A percentile compares a stretch with the other conserved stretches of the same genome.
Conservation (phyloP, 179 eudicot species). For the Silene noctiflora region DNA sequence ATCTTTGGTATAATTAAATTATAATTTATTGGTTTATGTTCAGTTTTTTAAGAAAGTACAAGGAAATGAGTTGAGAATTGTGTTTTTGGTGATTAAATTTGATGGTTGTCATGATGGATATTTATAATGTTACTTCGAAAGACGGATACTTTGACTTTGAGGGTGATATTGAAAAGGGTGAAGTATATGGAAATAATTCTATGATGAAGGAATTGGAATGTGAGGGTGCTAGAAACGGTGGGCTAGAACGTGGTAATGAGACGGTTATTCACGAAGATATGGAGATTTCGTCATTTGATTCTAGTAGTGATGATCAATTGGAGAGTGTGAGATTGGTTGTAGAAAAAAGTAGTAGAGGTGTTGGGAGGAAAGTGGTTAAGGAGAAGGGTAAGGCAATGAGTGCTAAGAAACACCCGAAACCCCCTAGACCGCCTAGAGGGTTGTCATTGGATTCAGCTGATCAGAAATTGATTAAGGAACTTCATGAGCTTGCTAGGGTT, state of each 20-base stretch:
- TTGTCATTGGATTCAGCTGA: slow-evolving; percentile 71
- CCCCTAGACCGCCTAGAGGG: slow-evolving; percentile 77
- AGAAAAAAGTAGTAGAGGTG: slow-evolving; percentile 27
- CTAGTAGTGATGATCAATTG: slow-evolving; percentile 31
- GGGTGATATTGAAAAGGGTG: slow-evolving; percentile 62
- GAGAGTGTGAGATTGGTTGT: slow-evolving; percentile 35
- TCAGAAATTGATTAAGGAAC: slow-evolving; percentile 70
- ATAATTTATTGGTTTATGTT: too few species aligned
- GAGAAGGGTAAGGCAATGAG: slow-evolving; percentile 59
- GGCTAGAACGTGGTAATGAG: slow-evolving; percentile 27
- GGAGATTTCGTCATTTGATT: slow-evolving; percentile 24
- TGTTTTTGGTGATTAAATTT: slow-evolving; percentile 18
- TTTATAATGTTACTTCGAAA: slow-evolving; percentile 27
- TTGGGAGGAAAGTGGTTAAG: slow-evolving; percentile 39
- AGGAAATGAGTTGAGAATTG: slow-evolving; percentile 22
- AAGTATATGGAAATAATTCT: slow-evolving; percentile 16
- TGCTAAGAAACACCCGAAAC: slow-evolving; percentile 71
- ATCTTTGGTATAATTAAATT: too few species aligned
- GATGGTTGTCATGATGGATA: slow-evolving; percentile 34
- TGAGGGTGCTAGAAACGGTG: slow-evolving; percentile 17
- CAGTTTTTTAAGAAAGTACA: not conserved
- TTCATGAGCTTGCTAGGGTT: slow-evolving; percentile 57
- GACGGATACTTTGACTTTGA: slow-evolving; percentile 23
- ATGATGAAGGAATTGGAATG: slow-evolving; percentile 27
- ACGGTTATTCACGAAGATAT: slow-evolving; percentile 28